Percentiles rank a stretch among this genome's conserved stretches.
Conservation (phyloP, 2,329 filamentous ascomycete genomes). For the Mycocentrospora acerina region DNA sequence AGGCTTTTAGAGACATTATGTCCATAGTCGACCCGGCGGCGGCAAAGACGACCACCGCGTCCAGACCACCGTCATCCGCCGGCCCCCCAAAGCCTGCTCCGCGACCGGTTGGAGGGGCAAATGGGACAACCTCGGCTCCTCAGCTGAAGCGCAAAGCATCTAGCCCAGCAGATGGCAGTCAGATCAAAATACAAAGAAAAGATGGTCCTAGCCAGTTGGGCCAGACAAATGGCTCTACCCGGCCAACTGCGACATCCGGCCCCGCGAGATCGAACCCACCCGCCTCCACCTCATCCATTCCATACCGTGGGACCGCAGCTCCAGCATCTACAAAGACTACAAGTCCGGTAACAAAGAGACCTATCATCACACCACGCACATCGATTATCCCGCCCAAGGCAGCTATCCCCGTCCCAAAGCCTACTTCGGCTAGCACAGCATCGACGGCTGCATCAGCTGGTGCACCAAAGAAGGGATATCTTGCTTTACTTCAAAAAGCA, state of each 20-base stretch:
- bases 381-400: slow-evolving; percentile 19
- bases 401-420: slow-evolving; percentile 21
- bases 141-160: slow-evolving; percentile 46
- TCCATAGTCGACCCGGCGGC: slow-evolving; percentile 40
- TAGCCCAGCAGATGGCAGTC: slow-evolving; percentile 29
- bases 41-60: slow-evolving; percentile 22
- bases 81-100: slow-evolving; percentile 36
- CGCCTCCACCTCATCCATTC: slow-evolving; percentile 25
- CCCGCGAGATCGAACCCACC: slow-evolving; percentile 24
- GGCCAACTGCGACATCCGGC: slow-evolving; percentile 25
- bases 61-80: slow-evolving; percentile 25
- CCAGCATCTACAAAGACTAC: slow-evolving; percentile 25
- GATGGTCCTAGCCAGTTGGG: slow-evolving; percentile 26
- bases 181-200: slow-evolving; percentile 37
- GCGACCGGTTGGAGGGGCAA: slow-evolving; percentile 28
- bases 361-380: slow-evolving; percentile 16
- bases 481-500: slow-evolving; percentile 72
- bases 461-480: slow-evolving; percentile 70
- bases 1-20: slow-evolving; percentile 41
- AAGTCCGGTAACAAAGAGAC: slow-evolving; percentile 26
- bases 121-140: slow-evolving; percentile 36
- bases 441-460: slow-evolving; percentile 31
- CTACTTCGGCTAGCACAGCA: slow-evolving; percentile 19
- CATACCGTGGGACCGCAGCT: slow-evolving; percentile 43
- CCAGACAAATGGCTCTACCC: slow-evolving; percentile 27